Base-by-base conservation (phyloP, 2,329 filamentous ascomycete species). In the Hypocrella siamensis region DNA sequence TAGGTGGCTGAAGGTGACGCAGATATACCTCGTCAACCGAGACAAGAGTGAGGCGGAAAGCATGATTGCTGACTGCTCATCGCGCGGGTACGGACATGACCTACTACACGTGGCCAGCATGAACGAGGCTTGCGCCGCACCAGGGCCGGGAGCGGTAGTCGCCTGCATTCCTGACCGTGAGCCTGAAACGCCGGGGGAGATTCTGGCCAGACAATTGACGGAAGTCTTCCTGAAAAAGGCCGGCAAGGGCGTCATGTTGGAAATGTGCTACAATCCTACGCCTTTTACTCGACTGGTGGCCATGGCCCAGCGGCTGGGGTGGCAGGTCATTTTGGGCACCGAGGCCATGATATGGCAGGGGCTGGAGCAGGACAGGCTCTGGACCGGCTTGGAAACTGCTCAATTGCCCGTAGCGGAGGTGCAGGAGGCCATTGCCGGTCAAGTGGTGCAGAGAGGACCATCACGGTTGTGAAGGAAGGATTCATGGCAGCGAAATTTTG, bases 181-280 rank as follows among this genome's bases (percentile, higher is more conserved):
- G n/a, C 81, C 82, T 1, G 61, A 61, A 43, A 78, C 73, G 0
- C 52, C 60, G 2, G 66, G 65, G 18, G 81, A 90, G 58, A 57
- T 63, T 18, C 56, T 60, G 26, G 70, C 77, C 4, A 59, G 80
- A 2, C 49, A 53, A 2, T 62, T 82, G 1, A 51, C 66, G 1
- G 61, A 71, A 43, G 50, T 57, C 3, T 65, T 64, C 30, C 40
- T 65, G 9, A 35, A 38, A 19, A 60, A 60, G 49, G 46, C 59
- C 12, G 54, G 66, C 38, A 77, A 78, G 52, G 79, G 78, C 6
- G 72, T 72, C 6, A 69, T 86, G 35, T 51, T 86, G 37, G 80
- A 86, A 52, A 86, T 88, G 80, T 85, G 79, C 60, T 86, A 86
- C 49, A 81, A 85, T 48, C 81, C 81, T 0, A 60, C 63, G 3